Evolutionary conservation across 176 grass and related monocot species (phyloP), one percentile per base, ranked within the genome.

Genomic region (Hordeum vulgare): DNA sequence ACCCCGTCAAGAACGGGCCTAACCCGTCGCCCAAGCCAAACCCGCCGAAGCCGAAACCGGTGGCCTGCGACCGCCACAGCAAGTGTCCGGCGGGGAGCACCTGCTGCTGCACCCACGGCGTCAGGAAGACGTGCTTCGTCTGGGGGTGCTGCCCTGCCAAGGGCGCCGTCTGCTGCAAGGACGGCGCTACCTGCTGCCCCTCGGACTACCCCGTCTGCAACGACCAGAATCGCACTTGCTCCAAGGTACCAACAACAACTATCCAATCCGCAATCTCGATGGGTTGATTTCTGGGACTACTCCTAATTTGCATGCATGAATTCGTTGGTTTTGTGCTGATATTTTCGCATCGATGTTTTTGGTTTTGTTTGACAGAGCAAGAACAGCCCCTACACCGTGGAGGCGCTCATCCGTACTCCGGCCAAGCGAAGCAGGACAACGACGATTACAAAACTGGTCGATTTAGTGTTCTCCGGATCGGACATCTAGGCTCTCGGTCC

Each of bases 1-100:
- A 93, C 80, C 94, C 94, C 1, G 36, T 87, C 77, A 96, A 96
- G 80, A 77, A 62, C 3, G 84, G 94, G 0, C 51, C 34, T 36
- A 97, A 97, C 86, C 91, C 94, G 1, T 40, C 39, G 4, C 68
- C 39, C 67, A 71, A 71, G 37, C 51, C 51, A 56, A 21, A 56
- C 7, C 51, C 51, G 51, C 51, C 51, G 51, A 56, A 56, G 51
- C 51, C 51, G 7, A 56, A 56, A 18, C 51, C 51, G 7, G 51
- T 56, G 51, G 18, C 51, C 51, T 56, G 51, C 51, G 51, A 56
- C 18, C 51, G 51, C 51, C 51, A 21, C 18, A 56, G 18, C 51
- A 56, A 56, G 23, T 61, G 59, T 24, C 59, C 24, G 59, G 59
- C 59, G 10, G 59, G 59, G 23, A 61, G 59, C 59, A 61, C 23